A percentile compares a stretch with the other conserved stretches of the same genome.
These are phyloP conservation scores for Arabidopsis lyrata DNA, from an alignment of 441 rosid species.

Conservation along the genomic window DNA sequence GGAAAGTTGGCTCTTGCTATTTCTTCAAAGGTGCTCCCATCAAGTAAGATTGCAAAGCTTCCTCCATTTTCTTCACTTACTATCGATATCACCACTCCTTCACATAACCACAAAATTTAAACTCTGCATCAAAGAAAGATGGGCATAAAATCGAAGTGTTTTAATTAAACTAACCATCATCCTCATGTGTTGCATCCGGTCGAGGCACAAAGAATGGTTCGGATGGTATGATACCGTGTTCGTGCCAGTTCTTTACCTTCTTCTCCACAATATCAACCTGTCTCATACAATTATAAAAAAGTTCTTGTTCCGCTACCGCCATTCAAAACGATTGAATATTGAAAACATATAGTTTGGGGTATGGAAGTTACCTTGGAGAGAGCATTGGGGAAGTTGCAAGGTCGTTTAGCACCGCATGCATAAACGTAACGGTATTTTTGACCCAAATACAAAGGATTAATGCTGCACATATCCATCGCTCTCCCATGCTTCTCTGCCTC, in stretches of 20 bases:
- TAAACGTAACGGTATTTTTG: conserved; percentile 79
- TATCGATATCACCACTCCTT: conserved; percentile 88
- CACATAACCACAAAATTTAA: neutral
- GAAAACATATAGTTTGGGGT: neutral
- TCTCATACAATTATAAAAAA: conserved; percentile 9
- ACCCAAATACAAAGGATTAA: conserved; percentile 79
- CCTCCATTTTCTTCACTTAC: conserved; percentile 84
- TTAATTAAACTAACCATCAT: conserved; percentile 72
- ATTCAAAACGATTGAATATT: neutral
- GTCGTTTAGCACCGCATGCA: conserved; percentile 95
- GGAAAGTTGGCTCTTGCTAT: conserved; percentile 92
- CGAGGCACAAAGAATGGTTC: conserved; percentile 94
- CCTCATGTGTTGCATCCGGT: conserved; percentile 85
- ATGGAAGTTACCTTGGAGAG: conserved; percentile 75
- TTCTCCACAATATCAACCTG: conserved; percentile 82
- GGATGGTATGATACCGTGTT: conserved; percentile 85
- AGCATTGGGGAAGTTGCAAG: conserved; percentile 95
- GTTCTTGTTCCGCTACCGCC: neutral
- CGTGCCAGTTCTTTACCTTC: conserved; percentile 84
- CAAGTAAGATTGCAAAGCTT: conserved; percentile 80
- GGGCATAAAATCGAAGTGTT: neutral
- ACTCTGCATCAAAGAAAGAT: neutral
- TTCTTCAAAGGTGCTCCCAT: conserved; percentile 86
- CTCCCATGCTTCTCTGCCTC: conserved; percentile 90
- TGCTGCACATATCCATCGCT: conserved; percentile 98